Evolutionary conservation across 2,329 filamentous ascomycete genomes (phyloP), one percentile per base, ranked within the genome.

Genomic region (Ramularia endophylla): DNA sequence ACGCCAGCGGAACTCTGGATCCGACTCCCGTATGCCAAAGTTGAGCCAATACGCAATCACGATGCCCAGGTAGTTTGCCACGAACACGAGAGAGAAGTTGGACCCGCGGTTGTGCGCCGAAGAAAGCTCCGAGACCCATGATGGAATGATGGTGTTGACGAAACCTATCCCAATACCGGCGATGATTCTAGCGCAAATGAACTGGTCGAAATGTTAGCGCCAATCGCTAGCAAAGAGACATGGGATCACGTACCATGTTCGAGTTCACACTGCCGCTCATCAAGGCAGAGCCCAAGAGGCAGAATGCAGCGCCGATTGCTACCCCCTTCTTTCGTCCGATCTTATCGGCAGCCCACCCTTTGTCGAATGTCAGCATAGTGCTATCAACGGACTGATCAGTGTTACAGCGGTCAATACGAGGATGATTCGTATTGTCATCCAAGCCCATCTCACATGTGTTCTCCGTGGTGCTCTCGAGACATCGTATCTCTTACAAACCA

Each of bases 11-110:
- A 46, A 46, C 19, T 41, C 53, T 56, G 33, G 12, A 1, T 8
- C 18, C 19, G 19, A 9, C n/a, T 36, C 17, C 9, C 33, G 15
- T 16, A 36, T 36, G 15, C 51, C 50, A 28, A 54, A 54, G 19
- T 43, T 43, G 5, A 54, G 38, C 51, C 51, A 54, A 25, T 52
- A 54, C 12, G 51, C 49, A 19, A 54, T 27, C 5, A 46, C 65
- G 33, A 75, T 73, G 22, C 72, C 71, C 2, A 74, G 61, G 45
- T 72, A 74, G 51, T 75, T 74, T 25, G 71, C 70, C 37, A 73
- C 67, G 52, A 75, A 74, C 30, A 73, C 69, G 40, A 36, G 33
- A 12, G 33, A 16, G 33, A 36, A 36, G 33, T 17, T 36, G 33
- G 33, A 20, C 6, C 41, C 45, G n/a, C 40, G 31, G 9, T 44